These are phyloP conservation scores for Vitellaria paradoxa DNA, from an alignment of 179 eudicot species.

Conservation along the genomic window DNA sequence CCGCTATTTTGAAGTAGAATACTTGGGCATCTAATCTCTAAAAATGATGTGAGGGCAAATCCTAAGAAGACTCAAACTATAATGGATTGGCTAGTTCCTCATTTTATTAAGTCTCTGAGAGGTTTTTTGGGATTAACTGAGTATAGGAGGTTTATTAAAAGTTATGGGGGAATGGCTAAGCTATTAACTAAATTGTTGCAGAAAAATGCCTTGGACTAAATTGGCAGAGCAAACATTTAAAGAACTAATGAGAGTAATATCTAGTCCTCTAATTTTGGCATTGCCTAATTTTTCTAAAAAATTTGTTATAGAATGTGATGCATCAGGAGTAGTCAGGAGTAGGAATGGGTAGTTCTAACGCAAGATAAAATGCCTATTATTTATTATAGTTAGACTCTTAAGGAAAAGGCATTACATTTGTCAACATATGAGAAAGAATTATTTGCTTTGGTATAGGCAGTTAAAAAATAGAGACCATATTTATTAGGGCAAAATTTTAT, in stretches of 20 bases:
- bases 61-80: no score
- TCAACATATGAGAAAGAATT: conserved; percentile 1
- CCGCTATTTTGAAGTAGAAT: not conserved
- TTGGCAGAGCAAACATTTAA: not conserved
- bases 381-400: not conserved
- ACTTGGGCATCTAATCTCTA: not conserved
- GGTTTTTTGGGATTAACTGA: not conserved
- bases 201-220: not conserved
- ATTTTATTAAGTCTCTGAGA: not conserved
- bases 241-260: not conserved
- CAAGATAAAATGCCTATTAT: not conserved
- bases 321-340: not conserved
- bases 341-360: not conserved
- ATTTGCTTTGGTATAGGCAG: not conserved
- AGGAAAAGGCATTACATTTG: not conserved
- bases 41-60: no score
- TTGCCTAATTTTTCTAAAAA: no score
- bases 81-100: not conserved
- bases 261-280: not conserved
- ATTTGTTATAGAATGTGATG: not conserved
- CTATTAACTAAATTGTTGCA: not conserved
- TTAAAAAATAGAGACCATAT: conserved; percentile 1
- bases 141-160: not conserved
- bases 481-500: not conserved
- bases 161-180: not conserved